phyloP scores from a whole-genome alignment of 139 green algal species.

The Spirogloea muscicola region DNA sequence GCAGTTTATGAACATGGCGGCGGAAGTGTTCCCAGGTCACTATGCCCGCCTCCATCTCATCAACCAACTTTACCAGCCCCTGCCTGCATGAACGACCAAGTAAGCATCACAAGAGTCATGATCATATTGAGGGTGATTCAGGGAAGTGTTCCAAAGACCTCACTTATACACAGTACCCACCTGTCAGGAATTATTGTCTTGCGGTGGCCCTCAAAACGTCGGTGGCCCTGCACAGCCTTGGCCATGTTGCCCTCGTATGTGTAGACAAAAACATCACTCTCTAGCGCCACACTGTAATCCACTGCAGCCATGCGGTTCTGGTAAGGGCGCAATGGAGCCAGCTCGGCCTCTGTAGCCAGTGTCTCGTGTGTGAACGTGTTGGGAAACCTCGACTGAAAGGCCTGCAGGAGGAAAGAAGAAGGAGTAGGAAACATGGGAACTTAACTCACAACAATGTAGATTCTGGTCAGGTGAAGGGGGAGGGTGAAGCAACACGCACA shows the following conservation, averaged over 20 bases:
- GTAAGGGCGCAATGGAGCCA: slow-evolving; percentile 8
- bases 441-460: too few relatives aligned
- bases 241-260: slow-evolving; percentile 46
- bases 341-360: slow-evolving; percentile 22
- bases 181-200: slow-evolving; percentile 35
- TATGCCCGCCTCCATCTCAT: neutral
- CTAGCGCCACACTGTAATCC: slow-evolving; percentile 33
- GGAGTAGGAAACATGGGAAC: slow-evolving; percentile 10
- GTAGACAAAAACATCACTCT: slow-evolving; percentile 40
- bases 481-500: too few relatives aligned
- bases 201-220: slow-evolving; percentile 29
- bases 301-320: slow-evolving; percentile 33
- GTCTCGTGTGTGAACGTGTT: slow-evolving; percentile 27
- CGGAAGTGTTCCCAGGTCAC: neutral
- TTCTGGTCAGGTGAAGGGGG: too few relatives aligned
- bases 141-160: neutral
- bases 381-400: neutral
- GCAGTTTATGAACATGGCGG: neutral
- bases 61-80: neutral
- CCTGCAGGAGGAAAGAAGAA: neutral
- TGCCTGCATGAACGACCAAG: slow-evolving; percentile 1
- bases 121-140: neutral
- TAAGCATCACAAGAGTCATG: neutral
- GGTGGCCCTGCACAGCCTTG: slow-evolving; percentile 30
- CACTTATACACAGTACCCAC: slow-evolving; percentile 8